phyloP scores from a whole-genome alignment of 106 monocot species.

The Dioscorea dumetorum region DNA sequence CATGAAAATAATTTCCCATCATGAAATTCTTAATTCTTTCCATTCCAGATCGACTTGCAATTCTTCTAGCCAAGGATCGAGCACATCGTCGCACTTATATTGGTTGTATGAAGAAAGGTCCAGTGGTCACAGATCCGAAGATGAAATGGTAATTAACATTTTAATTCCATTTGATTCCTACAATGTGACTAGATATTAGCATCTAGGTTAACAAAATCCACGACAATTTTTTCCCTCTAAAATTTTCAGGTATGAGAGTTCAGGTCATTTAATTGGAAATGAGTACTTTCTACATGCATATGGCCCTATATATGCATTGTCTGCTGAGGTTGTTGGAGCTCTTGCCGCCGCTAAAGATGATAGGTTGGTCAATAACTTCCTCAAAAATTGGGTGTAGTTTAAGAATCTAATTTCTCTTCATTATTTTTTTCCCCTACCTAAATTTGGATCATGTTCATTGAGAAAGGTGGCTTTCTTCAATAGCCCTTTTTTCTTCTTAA shows the following conservation, averaged over 20 bases:
- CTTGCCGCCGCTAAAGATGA: constrained; percentile 63
- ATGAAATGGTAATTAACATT: constrained; percentile 53
- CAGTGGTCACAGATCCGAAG: constrained; percentile 84
- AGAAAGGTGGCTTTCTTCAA: too few relatives aligned
- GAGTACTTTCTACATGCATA: constrained; percentile 98
- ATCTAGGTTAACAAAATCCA: background rate
- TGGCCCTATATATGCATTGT: constrained; percentile 93
- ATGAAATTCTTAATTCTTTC: background rate
- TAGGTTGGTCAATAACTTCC: constrained; percentile 30
- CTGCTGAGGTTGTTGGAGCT: constrained; percentile 78
- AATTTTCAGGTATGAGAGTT: constrained; percentile 65
- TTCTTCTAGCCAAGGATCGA: constrained; percentile 75
- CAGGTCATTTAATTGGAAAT: constrained; percentile 60
- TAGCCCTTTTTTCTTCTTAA: too few relatives aligned
- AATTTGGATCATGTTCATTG: too few relatives aligned
- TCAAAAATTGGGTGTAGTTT: too few relatives aligned
- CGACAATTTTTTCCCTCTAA: background rate
- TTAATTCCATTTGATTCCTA: too few relatives aligned
- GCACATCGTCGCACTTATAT: constrained; percentile 66
- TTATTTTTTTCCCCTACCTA: too few relatives aligned
- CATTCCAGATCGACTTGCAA: constrained; percentile 71
- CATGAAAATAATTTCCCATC: background rate
- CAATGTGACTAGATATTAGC: too few relatives aligned
- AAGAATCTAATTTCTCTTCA: too few relatives aligned
- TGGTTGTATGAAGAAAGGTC: constrained; percentile 99